Conservation (phyloP, 2,329 filamentous ascomycete species). For the Pseudocercospora cruenta region DNA sequence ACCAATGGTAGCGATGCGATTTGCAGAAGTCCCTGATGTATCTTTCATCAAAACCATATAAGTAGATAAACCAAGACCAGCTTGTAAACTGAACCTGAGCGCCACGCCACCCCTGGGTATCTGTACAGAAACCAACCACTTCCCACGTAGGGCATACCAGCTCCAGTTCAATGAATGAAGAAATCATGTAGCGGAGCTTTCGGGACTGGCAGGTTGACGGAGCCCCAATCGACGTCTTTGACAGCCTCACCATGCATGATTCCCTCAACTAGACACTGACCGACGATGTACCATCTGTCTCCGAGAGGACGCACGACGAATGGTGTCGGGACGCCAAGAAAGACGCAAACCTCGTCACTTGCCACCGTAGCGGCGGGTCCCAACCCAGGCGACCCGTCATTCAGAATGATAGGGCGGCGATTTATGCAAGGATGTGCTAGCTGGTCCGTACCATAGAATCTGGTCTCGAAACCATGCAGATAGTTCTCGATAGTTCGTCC, state of each 20-base stretch:
- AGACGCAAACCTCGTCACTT: background rate
- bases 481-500: constrained; percentile 6
- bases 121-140: background rate
- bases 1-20: background rate
- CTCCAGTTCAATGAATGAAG: constrained; percentile 2
- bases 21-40: background rate
- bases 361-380: background rate
- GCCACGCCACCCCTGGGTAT: background rate
- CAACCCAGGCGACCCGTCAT: background rate
- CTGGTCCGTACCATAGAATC: background rate
- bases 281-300: background rate
- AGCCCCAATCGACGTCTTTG: background rate
- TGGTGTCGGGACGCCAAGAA: background rate
- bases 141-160: background rate
- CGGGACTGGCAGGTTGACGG: background rate
- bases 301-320: background rate
- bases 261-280: constrained; percentile 7
- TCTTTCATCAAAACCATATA: background rate
- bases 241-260: constrained; percentile 9
- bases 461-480: background rate
- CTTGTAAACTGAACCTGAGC: background rate
- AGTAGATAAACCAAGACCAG: background rate
- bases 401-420: constrained; percentile 4
- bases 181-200: constrained; percentile 10
- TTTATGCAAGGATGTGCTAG: constrained; percentile 9